Conservation (phyloP, 1,139 yeast genomes). For the Suhomyces guaymorum region DNA sequence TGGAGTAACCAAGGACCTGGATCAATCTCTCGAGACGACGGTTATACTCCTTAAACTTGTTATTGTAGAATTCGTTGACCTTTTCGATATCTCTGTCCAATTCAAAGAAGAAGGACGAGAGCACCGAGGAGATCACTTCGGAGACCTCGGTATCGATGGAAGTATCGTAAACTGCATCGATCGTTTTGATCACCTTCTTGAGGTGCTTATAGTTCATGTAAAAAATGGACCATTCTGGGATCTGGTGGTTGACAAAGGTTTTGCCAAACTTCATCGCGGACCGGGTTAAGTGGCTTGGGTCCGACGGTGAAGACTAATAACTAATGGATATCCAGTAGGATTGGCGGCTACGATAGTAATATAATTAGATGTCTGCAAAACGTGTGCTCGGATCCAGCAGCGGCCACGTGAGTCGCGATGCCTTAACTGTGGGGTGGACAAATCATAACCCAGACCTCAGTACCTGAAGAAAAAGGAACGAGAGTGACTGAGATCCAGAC, state of each 20-base stretch:
- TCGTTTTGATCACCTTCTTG: conserved; percentile 71
- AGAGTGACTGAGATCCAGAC: neutral
- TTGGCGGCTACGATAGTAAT: no score
- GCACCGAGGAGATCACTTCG: conserved; percentile 28
- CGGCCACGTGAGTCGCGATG: conserved; percentile 4
- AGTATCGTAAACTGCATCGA: conserved; percentile 38
- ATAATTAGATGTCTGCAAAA: conserved; percentile 9
- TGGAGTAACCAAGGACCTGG: conserved; percentile 32
- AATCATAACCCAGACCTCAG: no score
- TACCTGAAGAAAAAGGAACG: neutral
- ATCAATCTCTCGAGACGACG: conserved; percentile 60
- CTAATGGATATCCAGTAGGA: no score
- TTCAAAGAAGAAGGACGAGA: conserved; percentile 73
- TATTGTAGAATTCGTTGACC: conserved; percentile 77
- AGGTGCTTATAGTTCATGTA: conserved; percentile 86
- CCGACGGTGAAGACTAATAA: no score
- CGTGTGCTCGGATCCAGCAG: no score
- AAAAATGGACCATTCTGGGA: conserved; percentile 85
- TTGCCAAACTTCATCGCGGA: conserved; percentile 78
- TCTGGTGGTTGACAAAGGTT: conserved; percentile 76
- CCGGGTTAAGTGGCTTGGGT: no score
- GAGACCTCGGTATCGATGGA: conserved; percentile 23
- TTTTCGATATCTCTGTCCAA: conserved; percentile 80
- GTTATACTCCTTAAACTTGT: conserved; percentile 71
- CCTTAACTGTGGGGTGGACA: no score